These are phyloP conservation scores for Prosopis cineraria DNA, from an alignment of 306 rosid genomes.

Conservation along the genomic window DNA sequence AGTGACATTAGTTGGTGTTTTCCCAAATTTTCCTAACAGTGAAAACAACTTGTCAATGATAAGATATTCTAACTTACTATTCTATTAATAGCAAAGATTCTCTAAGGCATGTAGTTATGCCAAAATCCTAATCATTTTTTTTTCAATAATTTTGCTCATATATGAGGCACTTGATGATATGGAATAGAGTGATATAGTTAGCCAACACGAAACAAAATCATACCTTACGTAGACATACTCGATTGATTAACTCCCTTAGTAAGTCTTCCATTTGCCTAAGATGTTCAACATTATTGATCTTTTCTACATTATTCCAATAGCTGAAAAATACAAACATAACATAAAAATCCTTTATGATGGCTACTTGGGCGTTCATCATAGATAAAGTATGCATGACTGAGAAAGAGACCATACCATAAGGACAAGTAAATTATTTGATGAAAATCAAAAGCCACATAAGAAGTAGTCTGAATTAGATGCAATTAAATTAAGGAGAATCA, in stretches of 20 bases:
- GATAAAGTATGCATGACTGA: neutral
- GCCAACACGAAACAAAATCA: slow-evolving; percentile 19
- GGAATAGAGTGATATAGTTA: slow-evolving; percentile 8
- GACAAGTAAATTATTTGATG: neutral
- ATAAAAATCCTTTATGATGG: slow-evolving; percentile 30
- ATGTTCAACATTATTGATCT: slow-evolving; percentile 58
- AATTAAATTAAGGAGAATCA: neutral
- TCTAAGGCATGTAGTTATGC: neutral
- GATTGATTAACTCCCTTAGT: slow-evolving; percentile 61
- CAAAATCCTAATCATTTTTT: neutral
- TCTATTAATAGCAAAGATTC: neutral
- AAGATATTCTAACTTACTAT: slow-evolving; percentile 7
- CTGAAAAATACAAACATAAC: slow-evolving; percentile 46
- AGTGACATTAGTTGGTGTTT: slow-evolving; percentile 57
- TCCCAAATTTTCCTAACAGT: slow-evolving; percentile 61
- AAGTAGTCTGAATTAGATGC: neutral
- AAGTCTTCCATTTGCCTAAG: slow-evolving; percentile 72
- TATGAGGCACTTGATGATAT: slow-evolving; percentile 10
- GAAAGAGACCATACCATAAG: neutral
- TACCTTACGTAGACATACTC: slow-evolving; percentile 58
- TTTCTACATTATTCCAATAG: slow-evolving; percentile 65
- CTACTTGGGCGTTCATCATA: slow-evolving; percentile 13
- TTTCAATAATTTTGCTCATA: neutral
- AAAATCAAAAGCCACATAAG: neutral
- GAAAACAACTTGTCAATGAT: slow-evolving; percentile 13